Evolutionary conservation across 2,329 filamentous ascomycete genomes (phyloP).

Genomic region (Stagonosporopsis rhizophila): DNA sequence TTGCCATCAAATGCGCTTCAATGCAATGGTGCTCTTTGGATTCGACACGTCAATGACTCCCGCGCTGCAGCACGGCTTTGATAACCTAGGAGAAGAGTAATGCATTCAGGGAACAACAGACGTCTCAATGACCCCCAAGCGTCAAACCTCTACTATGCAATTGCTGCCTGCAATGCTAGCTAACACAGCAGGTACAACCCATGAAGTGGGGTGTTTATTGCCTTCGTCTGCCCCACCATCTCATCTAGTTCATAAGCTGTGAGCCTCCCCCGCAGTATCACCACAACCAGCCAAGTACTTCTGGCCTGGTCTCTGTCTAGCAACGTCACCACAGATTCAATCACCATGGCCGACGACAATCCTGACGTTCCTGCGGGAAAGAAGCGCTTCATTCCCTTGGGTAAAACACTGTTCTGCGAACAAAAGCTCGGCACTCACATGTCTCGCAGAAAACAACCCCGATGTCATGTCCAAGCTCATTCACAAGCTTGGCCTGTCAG

Average conservation of each 20-base stretch:
- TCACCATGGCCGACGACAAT: slow-evolving; percentile 40
- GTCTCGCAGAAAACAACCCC: slow-evolving; percentile 73
- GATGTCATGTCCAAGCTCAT: slow-evolving; percentile 87
- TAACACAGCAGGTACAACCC: background rate
- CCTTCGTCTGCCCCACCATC: slow-evolving; percentile 11
- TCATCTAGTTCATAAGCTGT: slow-evolving; percentile 1
- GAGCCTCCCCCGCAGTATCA: slow-evolving; percentile 11
- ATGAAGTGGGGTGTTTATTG: slow-evolving; percentile 18
- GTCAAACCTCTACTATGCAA: background rate
- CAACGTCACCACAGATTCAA: background rate
- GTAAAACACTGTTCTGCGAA: slow-evolving; percentile 25
- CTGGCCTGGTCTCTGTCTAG: background rate
- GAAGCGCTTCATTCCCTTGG: slow-evolving; percentile 50
- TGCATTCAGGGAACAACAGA: background rate
- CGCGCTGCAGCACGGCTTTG: background rate
- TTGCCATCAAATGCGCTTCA: background rate
- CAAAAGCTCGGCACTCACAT: slow-evolving; percentile 21
- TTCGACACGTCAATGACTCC: background rate
- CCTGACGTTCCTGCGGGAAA: slow-evolving; percentile 40
- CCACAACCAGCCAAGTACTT: background rate
- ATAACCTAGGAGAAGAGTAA: background rate
- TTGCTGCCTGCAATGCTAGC: slow-evolving; percentile 1
- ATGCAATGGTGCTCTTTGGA: background rate
- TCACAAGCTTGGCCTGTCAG: slow-evolving; percentile 83
- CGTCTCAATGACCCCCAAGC: background rate